Evolutionary conservation across 2,329 filamentous ascomycete genomes (phyloP).

Genomic region (Cephalotrichum gorgonifer): DNA sequence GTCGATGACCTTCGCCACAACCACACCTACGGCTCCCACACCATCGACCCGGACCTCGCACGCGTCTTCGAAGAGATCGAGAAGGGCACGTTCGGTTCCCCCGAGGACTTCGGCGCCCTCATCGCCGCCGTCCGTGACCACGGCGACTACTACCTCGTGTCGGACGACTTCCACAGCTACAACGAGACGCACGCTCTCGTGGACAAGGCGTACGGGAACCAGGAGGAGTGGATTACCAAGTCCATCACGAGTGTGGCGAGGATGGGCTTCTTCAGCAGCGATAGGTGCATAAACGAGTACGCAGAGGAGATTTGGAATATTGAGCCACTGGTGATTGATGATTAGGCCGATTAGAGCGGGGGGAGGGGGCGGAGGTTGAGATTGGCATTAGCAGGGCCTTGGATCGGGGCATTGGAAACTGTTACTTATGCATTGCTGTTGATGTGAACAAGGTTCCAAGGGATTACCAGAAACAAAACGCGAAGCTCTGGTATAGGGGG

Average conservation of each 20-base stretch:
- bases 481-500: too few species aligned
- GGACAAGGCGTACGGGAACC: constrained; percentile 83
- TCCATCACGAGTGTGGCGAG: constrained; percentile 77
- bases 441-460: too few species aligned
- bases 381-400: not conserved
- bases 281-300: constrained; percentile 94
- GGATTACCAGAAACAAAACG: too few species aligned
- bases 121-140: constrained; percentile 81
- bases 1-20: constrained; percentile 90
- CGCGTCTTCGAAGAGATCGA: constrained; percentile 81
- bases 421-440: too few species aligned
- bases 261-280: constrained; percentile 97
- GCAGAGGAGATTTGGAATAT: constrained; percentile 96
- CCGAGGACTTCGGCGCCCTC: constrained; percentile 69
- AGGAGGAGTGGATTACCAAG: constrained; percentile 88
- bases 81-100: constrained; percentile 69
- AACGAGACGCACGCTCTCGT: constrained; percentile 83
- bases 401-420: not conserved
- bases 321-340: constrained; percentile 51
- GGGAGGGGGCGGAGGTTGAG: not conserved
- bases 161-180: constrained; percentile 95
- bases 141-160: constrained; percentile 95
- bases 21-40: constrained; percentile 74
- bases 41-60: constrained; percentile 64
- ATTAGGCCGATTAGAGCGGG: constrained; percentile 14